Evolutionary conservation across 2,329 filamentous ascomycete species (phyloP), one percentile per base, ranked within the genome.

Genomic region (Golovinomyces cichoracearum): DNA sequence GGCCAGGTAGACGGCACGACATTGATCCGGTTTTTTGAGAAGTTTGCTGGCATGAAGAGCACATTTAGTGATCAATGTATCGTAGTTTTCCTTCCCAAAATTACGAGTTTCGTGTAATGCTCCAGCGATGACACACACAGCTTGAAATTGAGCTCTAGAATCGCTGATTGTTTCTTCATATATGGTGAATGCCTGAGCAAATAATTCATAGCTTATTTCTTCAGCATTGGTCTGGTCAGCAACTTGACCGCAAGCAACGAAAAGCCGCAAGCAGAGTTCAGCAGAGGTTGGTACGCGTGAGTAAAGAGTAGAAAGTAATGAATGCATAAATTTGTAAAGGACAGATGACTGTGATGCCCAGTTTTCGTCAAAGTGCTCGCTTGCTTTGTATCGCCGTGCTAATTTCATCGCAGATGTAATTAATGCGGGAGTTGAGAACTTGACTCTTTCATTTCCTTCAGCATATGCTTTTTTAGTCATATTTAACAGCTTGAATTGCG

Each of bases 81-180:
- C 92, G 64, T 95, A 98, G 61, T 95, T 98, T 65, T 98, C 90
- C 62, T 88, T 86, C 53, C 83, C 79, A 62, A 98, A 98, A 58
- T 88, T 79, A 50, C 88, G 73, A 12, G 84, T 88, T 54, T 84
- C 80, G 60, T 94, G 86, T 50, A 98, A 68, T 4, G 83, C 84
- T 50, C 81, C 83, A 2, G 88, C 84, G 58, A 98, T 85, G 35
- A 94, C 80, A 57, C 86, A 94, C 0, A 98, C 90, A 1, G 90
- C 88, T 65, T 98, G 90, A 68, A 95, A 98, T 62, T 98, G 90
- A 13, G 86, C 88, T 62, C 92, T 80, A 15, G 85, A 93, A 62
- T 98, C 92, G 52, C 84, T 90, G 53, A 98, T 82, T 0, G 84
- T 80, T 63, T 98, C 90, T 61, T 98, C 90, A 60, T 98, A 98